These are phyloP conservation scores for Claviceps africana DNA, from an alignment of 2,329 filamentous ascomycete genomes.

Conservation along the genomic window DNA sequence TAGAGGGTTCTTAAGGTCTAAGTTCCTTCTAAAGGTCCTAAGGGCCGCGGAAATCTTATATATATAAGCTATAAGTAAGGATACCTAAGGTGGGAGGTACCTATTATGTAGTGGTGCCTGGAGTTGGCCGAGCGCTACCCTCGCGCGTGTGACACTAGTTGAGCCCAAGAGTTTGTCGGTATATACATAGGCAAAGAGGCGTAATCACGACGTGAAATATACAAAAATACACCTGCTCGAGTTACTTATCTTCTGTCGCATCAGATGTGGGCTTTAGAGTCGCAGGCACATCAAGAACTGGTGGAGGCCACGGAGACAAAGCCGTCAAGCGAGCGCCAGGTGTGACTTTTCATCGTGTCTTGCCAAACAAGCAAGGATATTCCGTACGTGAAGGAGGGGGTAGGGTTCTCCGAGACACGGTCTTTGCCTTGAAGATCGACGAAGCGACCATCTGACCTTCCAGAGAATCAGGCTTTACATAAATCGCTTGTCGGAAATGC, in stretches of 20 bases:
- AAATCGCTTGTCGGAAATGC: not conserved
- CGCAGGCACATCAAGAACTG: not conserved
- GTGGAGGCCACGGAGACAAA: not conserved
- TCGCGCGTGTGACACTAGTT: too few relatives aligned
- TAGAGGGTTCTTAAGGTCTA: too few relatives aligned
- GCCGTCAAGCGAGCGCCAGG: too few relatives aligned
- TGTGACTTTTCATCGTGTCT: not conserved
- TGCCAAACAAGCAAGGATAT: not conserved
- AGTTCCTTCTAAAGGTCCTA: too few relatives aligned
- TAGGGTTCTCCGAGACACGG: not conserved
- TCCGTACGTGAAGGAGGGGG: not conserved
- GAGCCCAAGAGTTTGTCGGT: not conserved
- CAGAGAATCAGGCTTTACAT: not conserved
- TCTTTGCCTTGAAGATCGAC: not conserved
- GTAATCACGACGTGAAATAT: not conserved
- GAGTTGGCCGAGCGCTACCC: too few relatives aligned
- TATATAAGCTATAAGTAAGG: too few relatives aligned
- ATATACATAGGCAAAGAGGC: not conserved
- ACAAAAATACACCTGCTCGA: too few relatives aligned
- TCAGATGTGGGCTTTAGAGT: too few relatives aligned
- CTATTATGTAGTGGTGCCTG: too few relatives aligned
- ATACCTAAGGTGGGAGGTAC: too few relatives aligned
- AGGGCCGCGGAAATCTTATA: too few relatives aligned
- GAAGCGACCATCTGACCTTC: not conserved
- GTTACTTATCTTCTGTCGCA: not conserved